These are phyloP conservation scores for Lactarius trivialis DNA, from an alignment of 768 basidiomycete genomes.

Conservation along the genomic window DNA sequence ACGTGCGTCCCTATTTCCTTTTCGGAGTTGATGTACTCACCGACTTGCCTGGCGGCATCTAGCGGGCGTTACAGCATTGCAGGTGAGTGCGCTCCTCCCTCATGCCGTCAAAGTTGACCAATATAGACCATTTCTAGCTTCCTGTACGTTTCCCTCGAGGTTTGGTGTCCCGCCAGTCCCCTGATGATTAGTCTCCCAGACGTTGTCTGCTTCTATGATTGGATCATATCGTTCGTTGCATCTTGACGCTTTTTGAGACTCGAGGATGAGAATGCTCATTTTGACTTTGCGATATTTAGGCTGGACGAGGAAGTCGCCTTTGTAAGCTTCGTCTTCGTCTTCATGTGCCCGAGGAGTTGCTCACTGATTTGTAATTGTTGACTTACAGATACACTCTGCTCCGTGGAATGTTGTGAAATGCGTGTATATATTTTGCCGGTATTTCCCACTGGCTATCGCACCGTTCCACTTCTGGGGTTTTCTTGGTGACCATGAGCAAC, in stretches of 20 bases:
- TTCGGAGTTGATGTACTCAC: neutral
- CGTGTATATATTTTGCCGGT: conserved; percentile 21
- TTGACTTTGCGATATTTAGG: neutral
- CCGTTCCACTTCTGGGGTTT: conserved; percentile 19
- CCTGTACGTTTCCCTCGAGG: conserved; percentile 5
- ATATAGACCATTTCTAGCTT: neutral
- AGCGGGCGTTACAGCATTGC: conserved; percentile 16
- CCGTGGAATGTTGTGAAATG: conserved; percentile 15
- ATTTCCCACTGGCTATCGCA: conserved; percentile 11
- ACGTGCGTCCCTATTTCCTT: neutral
- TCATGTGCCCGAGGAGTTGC: neutral
- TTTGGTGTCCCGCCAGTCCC: neutral
- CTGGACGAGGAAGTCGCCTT: conserved; percentile 15
- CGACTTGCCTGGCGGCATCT: neutral
- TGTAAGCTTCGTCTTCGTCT: neutral
- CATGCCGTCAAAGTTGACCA: neutral
- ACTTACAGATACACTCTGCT: conserved; percentile 15
- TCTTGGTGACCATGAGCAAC: neutral
- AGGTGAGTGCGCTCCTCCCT: neutral
- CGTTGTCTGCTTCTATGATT: conserved; percentile 21
- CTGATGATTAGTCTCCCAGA: conserved; percentile 4
- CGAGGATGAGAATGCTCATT: neutral
- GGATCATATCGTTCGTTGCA: conserved; percentile 21
- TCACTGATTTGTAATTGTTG: neutral
- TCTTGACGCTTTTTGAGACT: neutral